Evolutionary conservation across 2,329 filamentous ascomycete genomes (phyloP).

Genomic region (Ophiocordyceps robertsii): DNA sequence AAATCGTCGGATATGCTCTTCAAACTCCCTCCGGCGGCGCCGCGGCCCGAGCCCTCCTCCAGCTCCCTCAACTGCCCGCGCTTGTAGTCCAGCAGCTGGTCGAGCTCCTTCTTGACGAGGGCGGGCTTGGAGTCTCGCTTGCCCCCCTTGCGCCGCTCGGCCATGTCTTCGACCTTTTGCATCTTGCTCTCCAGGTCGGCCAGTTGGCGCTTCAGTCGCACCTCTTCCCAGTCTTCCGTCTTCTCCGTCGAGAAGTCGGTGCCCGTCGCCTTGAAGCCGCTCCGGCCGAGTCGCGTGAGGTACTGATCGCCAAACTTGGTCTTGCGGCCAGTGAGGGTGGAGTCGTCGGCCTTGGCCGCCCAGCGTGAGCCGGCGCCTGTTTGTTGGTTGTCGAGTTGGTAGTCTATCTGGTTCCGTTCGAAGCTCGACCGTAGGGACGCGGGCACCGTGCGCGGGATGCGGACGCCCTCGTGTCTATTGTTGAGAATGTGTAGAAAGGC

Average conservation of each 20-base stretch:
- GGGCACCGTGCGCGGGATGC: constrained; percentile 83
- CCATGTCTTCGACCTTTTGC: constrained; percentile 62
- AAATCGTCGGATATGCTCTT: constrained; percentile 77
- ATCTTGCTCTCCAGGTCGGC: constrained; percentile 82
- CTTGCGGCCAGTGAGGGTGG: constrained; percentile 76
- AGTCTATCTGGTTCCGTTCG: constrained; percentile 93
- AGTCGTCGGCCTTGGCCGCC: constrained; percentile 66
- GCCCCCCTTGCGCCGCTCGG: constrained; percentile 47
- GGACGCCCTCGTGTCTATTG: constrained; percentile 86
- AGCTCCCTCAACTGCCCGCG: constrained; percentile 61
- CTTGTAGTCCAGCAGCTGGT: constrained; percentile 94
- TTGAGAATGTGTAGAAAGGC: constrained; percentile 96
- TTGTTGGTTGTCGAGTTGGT: constrained; percentile 69
- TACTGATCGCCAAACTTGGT: constrained; percentile 97
- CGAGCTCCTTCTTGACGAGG: constrained; percentile 84
- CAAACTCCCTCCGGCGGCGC: constrained; percentile 55
- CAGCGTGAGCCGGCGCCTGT: constrained; percentile 56
- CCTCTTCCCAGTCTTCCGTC: constrained; percentile 95
- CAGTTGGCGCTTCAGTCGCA: constrained; percentile 84
- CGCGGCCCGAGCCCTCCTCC: constrained; percentile 57
- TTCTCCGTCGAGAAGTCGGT: constrained; percentile 83
- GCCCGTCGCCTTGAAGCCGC: constrained; percentile 66
- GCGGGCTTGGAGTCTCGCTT: constrained; percentile 72
- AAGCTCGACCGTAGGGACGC: constrained; percentile 84
- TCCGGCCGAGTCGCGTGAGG: constrained; percentile 76